Conservation (phyloP, 345 rosid genomes). For the Salix arbutifolia region DNA sequence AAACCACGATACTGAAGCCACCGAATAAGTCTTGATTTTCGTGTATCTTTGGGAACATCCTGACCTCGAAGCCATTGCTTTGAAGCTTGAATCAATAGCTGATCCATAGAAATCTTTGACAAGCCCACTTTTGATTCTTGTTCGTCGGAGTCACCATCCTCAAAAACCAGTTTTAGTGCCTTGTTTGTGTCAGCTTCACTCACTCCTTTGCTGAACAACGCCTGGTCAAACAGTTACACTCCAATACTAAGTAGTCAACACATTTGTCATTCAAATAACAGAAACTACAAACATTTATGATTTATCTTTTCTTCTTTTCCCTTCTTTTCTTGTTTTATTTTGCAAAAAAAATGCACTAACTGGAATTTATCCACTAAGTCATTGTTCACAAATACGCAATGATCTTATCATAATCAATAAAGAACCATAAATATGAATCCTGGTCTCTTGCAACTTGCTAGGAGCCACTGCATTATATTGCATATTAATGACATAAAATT, state of each 20-base stretch:
- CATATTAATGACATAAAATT: neutral
- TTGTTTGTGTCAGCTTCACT: slow-evolving; percentile 47
- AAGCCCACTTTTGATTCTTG: slow-evolving; percentile 44
- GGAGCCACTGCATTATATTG: neutral
- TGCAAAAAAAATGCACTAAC: neutral
- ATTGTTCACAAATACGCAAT: neutral
- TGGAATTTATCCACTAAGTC: neutral
- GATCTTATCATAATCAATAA: neutral
- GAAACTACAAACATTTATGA: neutral
- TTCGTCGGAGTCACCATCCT: slow-evolving; percentile 41
- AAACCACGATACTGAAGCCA: slow-evolving; percentile 94
- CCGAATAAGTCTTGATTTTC: slow-evolving; percentile 66
- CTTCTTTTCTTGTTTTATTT: too few species aligned
- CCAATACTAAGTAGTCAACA: slow-evolving; percentile 11
- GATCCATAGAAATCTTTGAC: slow-evolving; percentile 63
- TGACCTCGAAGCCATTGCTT: slow-evolving; percentile 68
- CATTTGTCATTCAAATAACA: neutral
- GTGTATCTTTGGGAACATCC: slow-evolving; percentile 57
- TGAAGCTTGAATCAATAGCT: slow-evolving; percentile 56
- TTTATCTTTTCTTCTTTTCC: neutral
- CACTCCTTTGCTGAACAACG: slow-evolving; percentile 62
- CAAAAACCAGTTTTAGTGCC: slow-evolving; percentile 68
- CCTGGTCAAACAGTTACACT: slow-evolving; percentile 38
- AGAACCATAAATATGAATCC: neutral
- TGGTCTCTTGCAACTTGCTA: neutral